phyloP scores from a whole-genome alignment of 257 asterid genomes.

The Plantago elongata region DNA sequence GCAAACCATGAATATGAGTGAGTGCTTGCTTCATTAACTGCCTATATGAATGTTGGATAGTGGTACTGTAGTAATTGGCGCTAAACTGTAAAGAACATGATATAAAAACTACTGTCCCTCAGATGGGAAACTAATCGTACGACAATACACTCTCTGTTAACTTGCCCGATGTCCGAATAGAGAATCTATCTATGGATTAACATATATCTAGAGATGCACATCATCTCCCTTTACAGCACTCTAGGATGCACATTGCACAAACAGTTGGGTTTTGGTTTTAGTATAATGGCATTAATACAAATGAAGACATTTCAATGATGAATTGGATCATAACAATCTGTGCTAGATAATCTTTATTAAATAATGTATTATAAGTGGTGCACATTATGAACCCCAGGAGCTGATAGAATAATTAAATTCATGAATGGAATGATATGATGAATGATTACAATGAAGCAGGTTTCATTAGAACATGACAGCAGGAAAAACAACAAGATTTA shows the following conservation, averaged over 20 bases:
- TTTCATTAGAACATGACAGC: constrained; percentile 7
- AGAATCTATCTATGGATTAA: no score
- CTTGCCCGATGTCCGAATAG: neutral
- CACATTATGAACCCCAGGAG: neutral
- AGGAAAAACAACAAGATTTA: constrained; percentile 2
- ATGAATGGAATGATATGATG: neutral
- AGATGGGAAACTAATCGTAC: neutral
- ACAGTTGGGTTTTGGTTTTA: neutral
- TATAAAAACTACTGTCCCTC: neutral
- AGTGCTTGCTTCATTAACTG: constrained; percentile 24
- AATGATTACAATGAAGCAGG: neutral
- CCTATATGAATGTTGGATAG: neutral
- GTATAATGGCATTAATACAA: no score
- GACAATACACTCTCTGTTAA: neutral
- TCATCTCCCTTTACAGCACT: neutral
- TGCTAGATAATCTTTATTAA: neutral
- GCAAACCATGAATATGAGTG: constrained; percentile 93
- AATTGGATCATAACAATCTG: neutral
- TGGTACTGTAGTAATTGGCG: neutral
- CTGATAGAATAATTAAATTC: constrained; percentile 4
- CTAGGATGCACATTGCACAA: neutral
- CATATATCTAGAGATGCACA: neutral
- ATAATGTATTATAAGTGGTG: neutral
- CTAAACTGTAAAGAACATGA: neutral
- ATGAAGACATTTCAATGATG: neutral